Percentiles rank a stretch among this genome's conserved stretches.
These are phyloP conservation scores for Antrodiella citrinella DNA, from an alignment of 768 basidiomycete genomes.

Conservation along the genomic window DNA sequence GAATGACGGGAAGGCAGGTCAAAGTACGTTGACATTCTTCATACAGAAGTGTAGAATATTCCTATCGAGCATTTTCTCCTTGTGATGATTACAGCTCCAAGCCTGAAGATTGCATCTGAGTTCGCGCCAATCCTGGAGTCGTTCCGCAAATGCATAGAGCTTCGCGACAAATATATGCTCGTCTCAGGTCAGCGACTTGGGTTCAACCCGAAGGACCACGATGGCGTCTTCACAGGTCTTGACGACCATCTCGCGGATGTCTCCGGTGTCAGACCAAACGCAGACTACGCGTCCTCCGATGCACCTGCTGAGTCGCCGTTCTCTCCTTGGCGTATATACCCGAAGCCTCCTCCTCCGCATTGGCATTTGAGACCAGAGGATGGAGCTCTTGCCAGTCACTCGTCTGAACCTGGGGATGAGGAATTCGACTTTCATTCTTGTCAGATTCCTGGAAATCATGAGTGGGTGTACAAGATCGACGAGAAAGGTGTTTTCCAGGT, in stretches of 20 bases:
- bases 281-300: conserved; percentile 24
- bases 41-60: too few relatives aligned
- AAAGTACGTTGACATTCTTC: conserved; percentile 3
- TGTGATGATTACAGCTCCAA: background rate
- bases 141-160: conserved; percentile 76
- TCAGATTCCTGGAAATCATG: conserved; percentile 58
- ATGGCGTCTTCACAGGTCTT: conserved; percentile 66
- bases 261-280: conserved; percentile 60
- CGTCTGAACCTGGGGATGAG: conserved; percentile 16
- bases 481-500: conserved; percentile 90
- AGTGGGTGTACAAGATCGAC: conserved; percentile 66
- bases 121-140: conserved; percentile 46
- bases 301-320: conserved; percentile 25
- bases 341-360: conserved; percentile 87
- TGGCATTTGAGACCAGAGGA: conserved; percentile 73
- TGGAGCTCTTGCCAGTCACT: background rate
- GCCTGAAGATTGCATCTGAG: conserved; percentile 9
- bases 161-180: conserved; percentile 93
- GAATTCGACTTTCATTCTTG: conserved; percentile 68
- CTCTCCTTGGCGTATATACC: conserved; percentile 82
- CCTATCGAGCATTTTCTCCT: too few relatives aligned
- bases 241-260: conserved; percentile 55
- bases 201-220: conserved; percentile 91
- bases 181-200: conserved; percentile 87
- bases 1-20: conserved; percentile 1